A percentile compares a stretch with the other conserved stretches of the same genome.
Conservation (phyloP, 2,329 filamentous ascomycete genomes). For the Samsoniella hepiali region DNA sequence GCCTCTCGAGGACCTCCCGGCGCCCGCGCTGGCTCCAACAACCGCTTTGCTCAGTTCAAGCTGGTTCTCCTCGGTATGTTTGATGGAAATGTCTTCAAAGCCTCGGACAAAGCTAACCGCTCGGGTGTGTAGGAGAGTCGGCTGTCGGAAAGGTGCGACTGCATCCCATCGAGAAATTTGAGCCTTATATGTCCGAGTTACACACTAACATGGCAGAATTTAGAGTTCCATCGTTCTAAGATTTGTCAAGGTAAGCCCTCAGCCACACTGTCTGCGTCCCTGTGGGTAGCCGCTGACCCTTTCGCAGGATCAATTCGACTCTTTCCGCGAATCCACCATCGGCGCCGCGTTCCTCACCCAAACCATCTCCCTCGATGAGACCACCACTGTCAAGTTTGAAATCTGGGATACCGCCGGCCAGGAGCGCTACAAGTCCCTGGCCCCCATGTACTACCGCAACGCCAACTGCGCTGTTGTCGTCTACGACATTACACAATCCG, state of each 20-base stretch:
- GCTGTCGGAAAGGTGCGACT: conserved; percentile 88
- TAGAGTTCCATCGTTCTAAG: conserved; percentile 96
- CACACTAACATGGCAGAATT: conserved; percentile 23
- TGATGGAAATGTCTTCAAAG: conserved; percentile 10
- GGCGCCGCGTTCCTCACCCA: conserved; percentile 98
- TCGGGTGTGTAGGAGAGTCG: conserved; percentile 72
- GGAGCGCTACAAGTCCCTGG: conserved; percentile 97
- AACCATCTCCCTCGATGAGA: conserved; percentile 96
- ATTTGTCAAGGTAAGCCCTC: conserved; percentile 81
- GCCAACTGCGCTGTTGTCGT: conserved; percentile 99
- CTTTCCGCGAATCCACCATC: conserved; percentile 94
- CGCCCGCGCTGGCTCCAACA: conserved; percentile 62
- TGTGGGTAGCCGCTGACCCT: conserved; percentile 21
- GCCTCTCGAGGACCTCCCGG: conserved; percentile 71
- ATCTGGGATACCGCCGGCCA: conserved; percentile 99
- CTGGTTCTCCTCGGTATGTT: conserved; percentile 86
- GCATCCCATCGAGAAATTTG: not conserved
- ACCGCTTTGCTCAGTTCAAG: conserved; percentile 98
- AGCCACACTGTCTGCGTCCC: not conserved
- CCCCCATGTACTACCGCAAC: conserved; percentile 99
- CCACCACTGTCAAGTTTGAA: conserved; percentile 98
- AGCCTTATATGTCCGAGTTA: conserved; percentile 8
- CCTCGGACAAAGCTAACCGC: conserved; percentile 36
- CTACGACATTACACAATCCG: conserved; percentile 98
- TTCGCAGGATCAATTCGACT: conserved; percentile 92